phyloP scores from a whole-genome alignment of 2,329 filamentous ascomycete genomes.

The Alternaria sp. region DNA sequence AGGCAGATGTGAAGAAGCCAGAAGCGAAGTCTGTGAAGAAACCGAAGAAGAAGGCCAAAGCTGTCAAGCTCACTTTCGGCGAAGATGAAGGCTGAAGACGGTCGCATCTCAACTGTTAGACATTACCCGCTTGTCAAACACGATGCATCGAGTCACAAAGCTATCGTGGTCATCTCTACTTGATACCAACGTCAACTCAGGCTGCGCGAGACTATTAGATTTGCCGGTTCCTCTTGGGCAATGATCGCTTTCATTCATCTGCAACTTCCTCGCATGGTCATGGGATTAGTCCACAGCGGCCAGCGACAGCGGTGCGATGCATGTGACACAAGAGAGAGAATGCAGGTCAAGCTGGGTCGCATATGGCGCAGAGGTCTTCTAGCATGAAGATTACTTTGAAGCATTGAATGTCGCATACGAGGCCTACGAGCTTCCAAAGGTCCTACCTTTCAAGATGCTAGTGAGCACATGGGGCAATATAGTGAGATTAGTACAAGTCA shows the following conservation, averaged over 20 bases:
- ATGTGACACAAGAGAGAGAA: too few relatives aligned
- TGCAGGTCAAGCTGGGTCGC: too few relatives aligned
- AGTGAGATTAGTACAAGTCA: background rate
- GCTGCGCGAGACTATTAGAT: background rate
- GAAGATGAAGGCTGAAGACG: conserved; percentile 36
- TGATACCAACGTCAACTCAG: background rate
- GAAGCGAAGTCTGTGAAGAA: conserved; percentile 36
- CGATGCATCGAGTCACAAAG: background rate
- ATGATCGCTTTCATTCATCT: background rate
- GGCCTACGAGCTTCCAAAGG: background rate
- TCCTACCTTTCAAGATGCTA: background rate
- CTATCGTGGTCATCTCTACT: background rate
- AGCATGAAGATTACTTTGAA: background rate
- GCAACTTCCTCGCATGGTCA: background rate
- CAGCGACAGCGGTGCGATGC: background rate
- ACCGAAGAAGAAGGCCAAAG: conserved; percentile 45
- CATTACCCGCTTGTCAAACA: background rate
- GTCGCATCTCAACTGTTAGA: background rate
- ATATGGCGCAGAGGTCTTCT: too few relatives aligned
- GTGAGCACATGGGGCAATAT: background rate
- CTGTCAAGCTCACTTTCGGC: conserved; percentile 48
- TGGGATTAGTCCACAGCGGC: too few relatives aligned
- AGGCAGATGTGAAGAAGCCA: conserved; percentile 12
- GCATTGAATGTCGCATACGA: background rate
- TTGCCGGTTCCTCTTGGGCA: too few relatives aligned